Conservation (phyloP, 768 basidiomycete genomes). For the Suillus hirtellus region DNA sequence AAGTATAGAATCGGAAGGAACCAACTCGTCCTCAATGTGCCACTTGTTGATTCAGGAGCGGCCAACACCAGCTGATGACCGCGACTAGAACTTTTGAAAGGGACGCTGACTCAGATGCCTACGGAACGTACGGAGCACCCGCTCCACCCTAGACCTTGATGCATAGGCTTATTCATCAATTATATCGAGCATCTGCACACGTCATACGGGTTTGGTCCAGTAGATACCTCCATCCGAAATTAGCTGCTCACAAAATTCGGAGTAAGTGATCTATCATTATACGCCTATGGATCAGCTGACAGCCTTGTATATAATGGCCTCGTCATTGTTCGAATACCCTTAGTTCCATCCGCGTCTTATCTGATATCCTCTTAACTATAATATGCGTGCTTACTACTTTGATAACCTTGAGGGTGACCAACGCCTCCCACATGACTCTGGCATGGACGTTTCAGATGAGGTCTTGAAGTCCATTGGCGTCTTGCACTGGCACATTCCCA, state of each 20-base stretch:
- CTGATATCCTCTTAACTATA: background rate
- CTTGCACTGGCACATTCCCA: conserved; percentile 63
- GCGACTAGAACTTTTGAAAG: background rate
- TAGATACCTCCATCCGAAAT: background rate
- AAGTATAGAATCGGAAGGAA: background rate
- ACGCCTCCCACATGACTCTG: conserved; percentile 74
- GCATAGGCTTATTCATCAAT: background rate
- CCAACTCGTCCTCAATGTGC: background rate
- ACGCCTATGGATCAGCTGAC: background rate
- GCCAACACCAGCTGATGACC: background rate
- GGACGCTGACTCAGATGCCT: background rate
- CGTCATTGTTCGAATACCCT: background rate
- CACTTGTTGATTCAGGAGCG: too few species aligned
- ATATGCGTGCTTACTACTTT: conserved; percentile 73
- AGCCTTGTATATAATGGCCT: background rate
- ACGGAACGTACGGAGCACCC: background rate
- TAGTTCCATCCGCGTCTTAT: background rate
- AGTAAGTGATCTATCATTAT: background rate
- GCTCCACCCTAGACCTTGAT: background rate
- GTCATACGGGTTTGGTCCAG: background rate
- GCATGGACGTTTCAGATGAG: conserved; percentile 46
- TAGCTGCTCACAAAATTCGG: background rate
- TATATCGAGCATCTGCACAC: background rate
- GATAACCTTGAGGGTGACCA: conserved; percentile 79
- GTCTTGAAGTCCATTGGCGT: conserved; percentile 62